Evolutionary conservation across 2,329 filamentous ascomycete species (phyloP).

Genomic region (Pseudogymnoascus sp.): DNA sequence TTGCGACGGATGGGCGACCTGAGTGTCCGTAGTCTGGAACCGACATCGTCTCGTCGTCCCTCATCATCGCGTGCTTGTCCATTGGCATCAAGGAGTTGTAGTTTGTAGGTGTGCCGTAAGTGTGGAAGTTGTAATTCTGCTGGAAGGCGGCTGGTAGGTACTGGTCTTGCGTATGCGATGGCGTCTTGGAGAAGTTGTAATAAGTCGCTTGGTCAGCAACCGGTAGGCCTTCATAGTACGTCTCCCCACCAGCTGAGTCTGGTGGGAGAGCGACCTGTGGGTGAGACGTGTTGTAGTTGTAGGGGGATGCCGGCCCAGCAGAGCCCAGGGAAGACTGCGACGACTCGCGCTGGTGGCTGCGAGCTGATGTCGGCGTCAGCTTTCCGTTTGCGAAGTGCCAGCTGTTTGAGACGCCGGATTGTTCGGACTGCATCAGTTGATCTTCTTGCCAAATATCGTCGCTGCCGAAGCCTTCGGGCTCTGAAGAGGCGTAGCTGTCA

Average conservation of each 20-base stretch:
- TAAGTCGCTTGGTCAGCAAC: constrained; percentile 33
- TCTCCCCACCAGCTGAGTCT: constrained; percentile 41
- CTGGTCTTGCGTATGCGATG: constrained; percentile 28
- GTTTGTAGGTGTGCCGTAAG: constrained; percentile 31
- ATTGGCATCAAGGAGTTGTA: constrained; percentile 21
- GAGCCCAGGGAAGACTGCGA: constrained; percentile 56
- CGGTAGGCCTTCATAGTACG: constrained; percentile 35
- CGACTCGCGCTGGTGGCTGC: constrained; percentile 50
- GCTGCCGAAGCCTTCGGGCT: not conserved
- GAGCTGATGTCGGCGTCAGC: constrained; percentile 28
- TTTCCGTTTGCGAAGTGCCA: constrained; percentile 27
- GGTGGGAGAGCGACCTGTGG: constrained; percentile 43
- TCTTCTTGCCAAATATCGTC: constrained; percentile 3
- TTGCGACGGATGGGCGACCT: constrained; percentile 44
- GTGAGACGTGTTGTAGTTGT: constrained; percentile 47
- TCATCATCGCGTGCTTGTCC: constrained; percentile 18
- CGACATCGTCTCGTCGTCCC: constrained; percentile 26
- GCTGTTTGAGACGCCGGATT: constrained; percentile 18
- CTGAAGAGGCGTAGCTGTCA: constrained; percentile 1
- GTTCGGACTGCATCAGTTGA: constrained; percentile 27
- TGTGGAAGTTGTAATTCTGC: constrained; percentile 36
- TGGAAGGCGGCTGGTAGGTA: constrained; percentile 33
- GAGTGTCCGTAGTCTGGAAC: constrained; percentile 24
- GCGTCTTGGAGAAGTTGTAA: constrained; percentile 27
- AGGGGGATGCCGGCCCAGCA: constrained; percentile 54